Percentiles rank a stretch among this genome's conserved stretches.
Evolutionary conservation across 495 filamentous ascomycete species (phyloP).

Genomic region (Talaromyces borbonicus): DNA sequence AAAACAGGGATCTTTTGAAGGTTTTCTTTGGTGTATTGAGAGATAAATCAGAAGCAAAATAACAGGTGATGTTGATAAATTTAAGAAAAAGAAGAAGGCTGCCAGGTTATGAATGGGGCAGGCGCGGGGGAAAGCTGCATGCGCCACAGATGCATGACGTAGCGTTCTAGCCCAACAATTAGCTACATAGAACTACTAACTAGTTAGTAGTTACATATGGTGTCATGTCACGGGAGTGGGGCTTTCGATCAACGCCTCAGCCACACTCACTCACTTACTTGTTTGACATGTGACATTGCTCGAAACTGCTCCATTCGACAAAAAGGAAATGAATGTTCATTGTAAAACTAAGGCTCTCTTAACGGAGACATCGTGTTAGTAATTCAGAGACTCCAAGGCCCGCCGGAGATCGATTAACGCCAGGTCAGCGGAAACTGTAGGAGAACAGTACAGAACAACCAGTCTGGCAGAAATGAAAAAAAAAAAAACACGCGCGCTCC

Average conservation of each 20-base stretch:
- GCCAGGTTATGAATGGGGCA: not conserved
- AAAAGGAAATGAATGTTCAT: too few species aligned
- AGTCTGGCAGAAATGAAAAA: not conserved
- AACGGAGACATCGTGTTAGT: too few species aligned
- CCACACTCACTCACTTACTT: not conserved
- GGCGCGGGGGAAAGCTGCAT: not conserved
- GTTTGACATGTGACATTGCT: not conserved
- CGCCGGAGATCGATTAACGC: not conserved
- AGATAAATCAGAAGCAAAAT: not conserved
- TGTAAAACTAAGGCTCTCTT: too few species aligned
- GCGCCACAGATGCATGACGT: constrained; percentile 2
- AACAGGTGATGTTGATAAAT: not conserved
- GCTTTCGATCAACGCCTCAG: too few species aligned
- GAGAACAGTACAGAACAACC: not conserved
- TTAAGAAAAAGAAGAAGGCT: not conserved
- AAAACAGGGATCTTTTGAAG: not conserved
- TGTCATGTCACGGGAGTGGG: too few species aligned
- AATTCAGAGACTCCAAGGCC: not conserved
- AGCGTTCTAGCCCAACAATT: too few species aligned
- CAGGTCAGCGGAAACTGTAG: not conserved
- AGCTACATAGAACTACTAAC: too few species aligned
- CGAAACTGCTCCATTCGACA: too few species aligned
- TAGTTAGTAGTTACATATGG: too few species aligned
- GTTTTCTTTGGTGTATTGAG: not conserved
- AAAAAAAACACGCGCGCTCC: not conserved